These are phyloP conservation scores for Zasmidium citrigriseum DNA, from an alignment of 2,329 filamentous ascomycete genomes.

Conservation along the genomic window DNA sequence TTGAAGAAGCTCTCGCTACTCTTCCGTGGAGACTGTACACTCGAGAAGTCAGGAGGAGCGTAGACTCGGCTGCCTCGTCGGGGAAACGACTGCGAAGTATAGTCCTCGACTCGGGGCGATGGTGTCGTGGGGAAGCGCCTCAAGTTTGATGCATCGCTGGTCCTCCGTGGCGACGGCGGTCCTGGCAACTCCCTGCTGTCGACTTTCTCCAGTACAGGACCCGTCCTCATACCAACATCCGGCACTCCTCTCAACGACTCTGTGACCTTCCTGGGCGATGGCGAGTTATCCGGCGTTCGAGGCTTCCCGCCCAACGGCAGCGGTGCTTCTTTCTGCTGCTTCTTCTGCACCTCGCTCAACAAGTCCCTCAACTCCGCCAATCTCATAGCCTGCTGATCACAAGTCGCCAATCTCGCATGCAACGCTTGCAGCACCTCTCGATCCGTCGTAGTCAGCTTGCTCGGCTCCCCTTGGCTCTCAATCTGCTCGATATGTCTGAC, in stretches of 20 bases:
- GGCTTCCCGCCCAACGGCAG: constrained; percentile 17
- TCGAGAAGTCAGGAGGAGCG: neutral
- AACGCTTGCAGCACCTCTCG: constrained; percentile 28
- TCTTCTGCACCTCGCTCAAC: constrained; percentile 15
- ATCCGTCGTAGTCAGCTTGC: constrained; percentile 17
- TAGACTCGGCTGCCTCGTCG: neutral
- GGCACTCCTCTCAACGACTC: constrained; percentile 1
- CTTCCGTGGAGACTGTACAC: neutral
- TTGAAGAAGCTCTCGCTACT: neutral
- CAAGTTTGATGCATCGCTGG: neutral
- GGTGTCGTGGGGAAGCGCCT: neutral
- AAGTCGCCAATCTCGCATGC: constrained; percentile 24
- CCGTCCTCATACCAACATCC: neutral
- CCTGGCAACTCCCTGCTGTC: constrained; percentile 2
- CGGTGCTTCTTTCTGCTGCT: constrained; percentile 6
- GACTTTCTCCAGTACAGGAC: constrained; percentile 6
- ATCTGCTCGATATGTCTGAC: constrained; percentile 26
- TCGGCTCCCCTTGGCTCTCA: constrained; percentile 12
- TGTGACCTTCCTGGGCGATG: neutral
- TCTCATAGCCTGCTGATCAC: constrained; percentile 24
- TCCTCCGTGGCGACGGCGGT: neutral
- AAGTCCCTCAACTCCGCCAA: constrained; percentile 25
- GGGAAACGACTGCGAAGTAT: neutral
- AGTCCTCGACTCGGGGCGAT: neutral
- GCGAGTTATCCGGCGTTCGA: constrained; percentile 9